Evolutionary conservation across 2,329 filamentous ascomycete species (phyloP), one percentile per base, ranked within the genome.

Genomic region (Pseudofabraea citricarpa): DNA sequence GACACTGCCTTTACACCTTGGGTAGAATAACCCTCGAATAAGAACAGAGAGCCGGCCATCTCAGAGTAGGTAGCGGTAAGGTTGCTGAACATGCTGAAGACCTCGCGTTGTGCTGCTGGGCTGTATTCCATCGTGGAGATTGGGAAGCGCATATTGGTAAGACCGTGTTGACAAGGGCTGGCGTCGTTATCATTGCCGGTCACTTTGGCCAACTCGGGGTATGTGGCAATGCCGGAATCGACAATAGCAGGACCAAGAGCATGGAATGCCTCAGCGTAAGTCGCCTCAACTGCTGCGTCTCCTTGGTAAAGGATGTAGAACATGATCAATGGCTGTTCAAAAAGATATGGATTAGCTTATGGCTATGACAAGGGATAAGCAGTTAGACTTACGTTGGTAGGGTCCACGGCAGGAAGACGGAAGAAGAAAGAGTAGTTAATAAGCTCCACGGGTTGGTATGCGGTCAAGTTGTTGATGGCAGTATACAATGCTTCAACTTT

Each of bases 21-120:
- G 4, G 56, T 58, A 1, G 74, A 66, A 57, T 79, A 80, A 4
- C 71, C 71, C 52, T 79, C 75, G 41, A 78, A 72, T 66, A 77
- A 70, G 58, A 77, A 72, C 26, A 76, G 60, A 1, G 67, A 69
- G 50, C 63, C 50, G 10, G 59, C 44, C 51, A 62, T 64, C 20
- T 50, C 57, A 21, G 54, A 53, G 8, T 44, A 36, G 26, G 44
- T 49, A 13, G 48, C 55, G 22, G 53, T 55, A 5, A 53, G 52
- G 7, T 26, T 3, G 6, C 49, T 54, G 50, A 64, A 68, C 16
- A 56, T 41, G 16, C 59, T 51, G 50, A 61, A 61, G 1, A 36
- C 45, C n/a, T 29, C 16, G 15, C 33, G 16, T 22, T 41, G 36
- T 4, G 45, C 45, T 8, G 35, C 20, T 13, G 37, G 15, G 27